Evolutionary conservation across 2,329 filamentous ascomycete species (phyloP).

Genomic region (Microdochium bolleyi): DNA sequence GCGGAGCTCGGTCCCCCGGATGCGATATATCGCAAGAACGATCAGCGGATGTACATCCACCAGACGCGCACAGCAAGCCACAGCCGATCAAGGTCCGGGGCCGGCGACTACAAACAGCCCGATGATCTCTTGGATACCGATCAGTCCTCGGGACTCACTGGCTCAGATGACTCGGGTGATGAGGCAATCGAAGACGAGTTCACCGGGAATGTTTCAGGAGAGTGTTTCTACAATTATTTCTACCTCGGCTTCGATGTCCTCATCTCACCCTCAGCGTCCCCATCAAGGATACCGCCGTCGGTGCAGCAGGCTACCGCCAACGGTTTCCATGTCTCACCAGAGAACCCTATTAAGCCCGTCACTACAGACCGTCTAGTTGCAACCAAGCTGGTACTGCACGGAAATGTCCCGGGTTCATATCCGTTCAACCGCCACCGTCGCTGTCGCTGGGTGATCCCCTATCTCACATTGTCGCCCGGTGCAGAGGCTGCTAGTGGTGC

Average conservation of each 20-base stretch:
- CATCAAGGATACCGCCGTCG: slow-evolving; percentile 56
- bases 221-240: slow-evolving; percentile 97
- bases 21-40: slow-evolving; percentile 86
- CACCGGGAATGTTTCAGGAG: slow-evolving; percentile 49
- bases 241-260: slow-evolving; percentile 90
- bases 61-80: slow-evolving; percentile 49
- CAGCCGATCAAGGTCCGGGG: slow-evolving; percentile 36
- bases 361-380: slow-evolving; percentile 65
- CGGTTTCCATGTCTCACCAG: slow-evolving; percentile 15
- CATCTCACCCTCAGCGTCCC: slow-evolving; percentile 65
- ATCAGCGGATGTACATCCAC: slow-evolving; percentile 83
- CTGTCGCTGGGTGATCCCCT: slow-evolving; percentile 74
- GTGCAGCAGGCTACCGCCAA: slow-evolving; percentile 15
- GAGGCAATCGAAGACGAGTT: slow-evolving; percentile 50
- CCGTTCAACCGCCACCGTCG: slow-evolving; percentile 92
- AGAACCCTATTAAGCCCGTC: slow-evolving; percentile 28
- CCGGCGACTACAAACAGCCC: slow-evolving; percentile 32
- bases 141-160: slow-evolving; percentile 64
- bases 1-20: slow-evolving; percentile 89
- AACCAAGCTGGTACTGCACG: slow-evolving; percentile 88
- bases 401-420: slow-evolving; percentile 91
- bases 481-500: slow-evolving; percentile 33
- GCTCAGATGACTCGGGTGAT: slow-evolving; percentile 61
- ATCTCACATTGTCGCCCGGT: slow-evolving; percentile 35
- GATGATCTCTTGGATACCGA: slow-evolving; percentile 65